These are phyloP conservation scores for Chrysoporthe cubensis DNA, from an alignment of 2,329 filamentous ascomycete genomes.

Conservation along the genomic window DNA sequence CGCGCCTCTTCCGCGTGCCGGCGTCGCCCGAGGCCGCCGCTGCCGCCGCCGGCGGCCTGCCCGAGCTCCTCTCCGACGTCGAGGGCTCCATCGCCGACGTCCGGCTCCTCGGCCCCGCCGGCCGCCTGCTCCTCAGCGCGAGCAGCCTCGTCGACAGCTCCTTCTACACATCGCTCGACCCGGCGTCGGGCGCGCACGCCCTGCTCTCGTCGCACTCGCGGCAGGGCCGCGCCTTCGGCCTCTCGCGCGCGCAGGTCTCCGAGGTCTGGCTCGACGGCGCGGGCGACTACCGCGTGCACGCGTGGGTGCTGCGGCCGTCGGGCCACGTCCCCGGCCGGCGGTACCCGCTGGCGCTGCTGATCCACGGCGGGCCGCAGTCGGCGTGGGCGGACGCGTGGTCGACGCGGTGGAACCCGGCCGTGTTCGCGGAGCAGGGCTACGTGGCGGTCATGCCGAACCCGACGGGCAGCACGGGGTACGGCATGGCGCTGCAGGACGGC, in stretches of 20 bases:
- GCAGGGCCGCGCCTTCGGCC: slow-evolving; percentile 67
- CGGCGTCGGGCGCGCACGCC: slow-evolving; percentile 40
- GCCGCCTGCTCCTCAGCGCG: slow-evolving; percentile 65
- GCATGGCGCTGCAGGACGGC: slow-evolving; percentile 74
- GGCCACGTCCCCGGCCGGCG: slow-evolving; percentile 70
- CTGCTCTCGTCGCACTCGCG: slow-evolving; percentile 68
- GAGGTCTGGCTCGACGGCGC: slow-evolving; percentile 73
- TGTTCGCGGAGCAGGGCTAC: slow-evolving; percentile 88
- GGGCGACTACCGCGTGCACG: slow-evolving; percentile 68
- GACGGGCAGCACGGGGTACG: slow-evolving; percentile 82
- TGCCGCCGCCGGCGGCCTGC: slow-evolving; percentile 50
- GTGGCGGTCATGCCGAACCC: slow-evolving; percentile 82
- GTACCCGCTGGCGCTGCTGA: slow-evolving; percentile 78
- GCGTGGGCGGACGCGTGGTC: slow-evolving; percentile 78
- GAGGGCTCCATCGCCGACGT: slow-evolving; percentile 60
- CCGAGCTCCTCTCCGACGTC: slow-evolving; percentile 50
- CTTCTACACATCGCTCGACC: slow-evolving; percentile 64
- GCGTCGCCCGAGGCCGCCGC: slow-evolving; percentile 56
- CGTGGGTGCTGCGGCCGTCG: slow-evolving; percentile 69
- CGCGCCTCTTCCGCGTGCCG: slow-evolving; percentile 65
- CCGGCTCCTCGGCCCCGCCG: slow-evolving; percentile 52
- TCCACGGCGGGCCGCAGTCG: slow-evolving; percentile 83
- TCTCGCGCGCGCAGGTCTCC: slow-evolving; percentile 64
- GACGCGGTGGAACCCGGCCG: slow-evolving; percentile 82
- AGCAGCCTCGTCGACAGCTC: slow-evolving; percentile 75